Evolutionary conservation across 2,329 filamentous ascomycete species (phyloP).

Genomic region (Rutstroemia sp.): DNA sequence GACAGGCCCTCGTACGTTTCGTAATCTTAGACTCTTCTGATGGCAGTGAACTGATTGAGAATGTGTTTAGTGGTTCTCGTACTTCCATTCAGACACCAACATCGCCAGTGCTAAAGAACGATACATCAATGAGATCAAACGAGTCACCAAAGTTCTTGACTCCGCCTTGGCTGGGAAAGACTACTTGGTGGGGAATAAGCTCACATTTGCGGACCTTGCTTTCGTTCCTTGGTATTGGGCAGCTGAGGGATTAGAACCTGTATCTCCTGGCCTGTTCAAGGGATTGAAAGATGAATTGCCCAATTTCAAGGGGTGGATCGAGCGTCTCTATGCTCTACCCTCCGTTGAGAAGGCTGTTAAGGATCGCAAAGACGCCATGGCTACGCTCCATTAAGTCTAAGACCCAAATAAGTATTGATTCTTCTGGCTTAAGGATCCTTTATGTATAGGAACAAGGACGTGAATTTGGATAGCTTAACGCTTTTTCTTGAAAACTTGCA

Average conservation of each 20-base stretch:
- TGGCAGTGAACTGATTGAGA: too few relatives aligned
- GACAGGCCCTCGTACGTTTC: not conserved
- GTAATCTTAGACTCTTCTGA: too few relatives aligned
- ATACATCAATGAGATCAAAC: not conserved
- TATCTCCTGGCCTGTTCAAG: not conserved
- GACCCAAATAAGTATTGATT: too few relatives aligned
- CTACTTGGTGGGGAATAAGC: not conserved
- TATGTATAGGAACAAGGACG: too few relatives aligned
- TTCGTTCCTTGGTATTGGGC: not conserved
- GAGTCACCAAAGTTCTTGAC: not conserved
- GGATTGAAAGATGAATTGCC: not conserved
- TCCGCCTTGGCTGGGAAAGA: not conserved
- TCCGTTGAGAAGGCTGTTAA: not conserved
- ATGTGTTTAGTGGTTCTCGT: not conserved
- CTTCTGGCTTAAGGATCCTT: too few relatives aligned
- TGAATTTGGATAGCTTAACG: too few relatives aligned
- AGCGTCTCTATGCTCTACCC: not conserved
- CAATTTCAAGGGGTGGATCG: not conserved
- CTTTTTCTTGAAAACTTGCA: too few relatives aligned
- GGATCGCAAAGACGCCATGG: not conserved
- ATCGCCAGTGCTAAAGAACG: not conserved
- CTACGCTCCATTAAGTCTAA: not conserved
- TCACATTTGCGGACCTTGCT: not conserved
- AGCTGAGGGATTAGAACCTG: not conserved
- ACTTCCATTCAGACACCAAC: not conserved